Base-by-base conservation (phyloP, 768 basidiomycete genomes). In the Phlebiopsis gigantea region DNA sequence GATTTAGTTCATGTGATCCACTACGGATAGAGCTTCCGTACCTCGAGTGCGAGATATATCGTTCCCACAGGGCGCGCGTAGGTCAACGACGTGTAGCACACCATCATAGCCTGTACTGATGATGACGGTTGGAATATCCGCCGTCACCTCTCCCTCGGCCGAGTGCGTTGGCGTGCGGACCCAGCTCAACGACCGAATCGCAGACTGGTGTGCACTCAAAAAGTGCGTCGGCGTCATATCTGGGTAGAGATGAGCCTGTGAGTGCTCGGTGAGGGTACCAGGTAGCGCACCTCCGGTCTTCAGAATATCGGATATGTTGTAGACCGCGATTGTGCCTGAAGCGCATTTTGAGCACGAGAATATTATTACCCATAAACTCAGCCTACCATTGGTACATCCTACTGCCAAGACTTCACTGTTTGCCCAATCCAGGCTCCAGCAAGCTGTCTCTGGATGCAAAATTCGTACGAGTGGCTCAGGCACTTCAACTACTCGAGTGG, bases 391-490 rank as follows among this genome's bases (percentile, higher is more conserved):
- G 2, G 90, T 86, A 25, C 86, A 86, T 0, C 94, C 95, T 12
- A 88, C 82, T 0, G 91, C 93, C 6, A 99, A 69, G 10, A 85
- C 63, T 56, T 88, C 85, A 60, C 91, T 90, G 60, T 91, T 93
- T 0, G 85, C 89, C 94, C 94, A 98, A 62, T 97, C 93, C 53
- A 97, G 76, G 15, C 82, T 79, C 79, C 82, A 88, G 65, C 86
- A 88, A n/a, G 77, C 74, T 0, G 90, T 80, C 43, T 92, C 89
- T 53, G 87, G 84, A 1, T 92, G 71, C 62, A 89, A 83, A 1
- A 98, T 80, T 9, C 83, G 80, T 5, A 95, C 49, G 2, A 88
- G 65, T 0, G 94, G 91, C 46, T 85, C 74, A 0, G 81, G 69
- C 12, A 87, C 53, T 53, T 74, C 76, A 9, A 89, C 87, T 90